phyloP scores from a whole-genome alignment of 2,329 filamentous ascomycete species.

The Corniculantispora saksenae region DNA sequence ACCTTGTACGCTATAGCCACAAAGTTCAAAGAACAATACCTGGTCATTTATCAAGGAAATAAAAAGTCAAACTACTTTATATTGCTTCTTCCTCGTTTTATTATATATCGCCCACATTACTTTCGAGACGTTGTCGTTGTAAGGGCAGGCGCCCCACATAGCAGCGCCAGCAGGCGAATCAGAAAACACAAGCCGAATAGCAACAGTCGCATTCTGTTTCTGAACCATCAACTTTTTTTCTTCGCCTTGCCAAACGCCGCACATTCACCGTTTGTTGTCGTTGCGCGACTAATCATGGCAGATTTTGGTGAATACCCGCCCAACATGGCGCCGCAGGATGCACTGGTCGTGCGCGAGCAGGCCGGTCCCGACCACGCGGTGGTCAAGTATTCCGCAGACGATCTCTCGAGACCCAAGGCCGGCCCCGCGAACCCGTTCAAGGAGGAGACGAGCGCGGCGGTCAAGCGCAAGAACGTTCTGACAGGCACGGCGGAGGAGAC shows the following conservation, averaged over 20 bases:
- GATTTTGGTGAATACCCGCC: constrained; percentile 65
- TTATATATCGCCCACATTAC: too few relatives aligned
- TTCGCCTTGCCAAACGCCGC: background rate
- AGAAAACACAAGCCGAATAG: background rate
- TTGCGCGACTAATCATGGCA: constrained; percentile 47
- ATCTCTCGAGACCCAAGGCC: constrained; percentile 64
- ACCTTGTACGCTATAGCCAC: too few relatives aligned
- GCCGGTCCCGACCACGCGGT: constrained; percentile 60
- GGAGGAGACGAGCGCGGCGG: constrained; percentile 46
- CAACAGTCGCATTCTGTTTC: background rate
- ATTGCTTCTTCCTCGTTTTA: too few relatives aligned
- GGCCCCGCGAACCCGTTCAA: constrained; percentile 78
- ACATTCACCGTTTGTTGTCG: background rate
- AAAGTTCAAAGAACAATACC: too few relatives aligned
- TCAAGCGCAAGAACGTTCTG: constrained; percentile 78
- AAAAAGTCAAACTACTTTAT: too few relatives aligned
- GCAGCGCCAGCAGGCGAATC: too few relatives aligned
- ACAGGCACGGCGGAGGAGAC: constrained; percentile 89
- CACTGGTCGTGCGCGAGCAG: constrained; percentile 59
- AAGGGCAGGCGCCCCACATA: too few relatives aligned
- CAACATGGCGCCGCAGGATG: constrained; percentile 65
- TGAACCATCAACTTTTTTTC: background rate
- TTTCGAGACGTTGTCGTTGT: too few relatives aligned
- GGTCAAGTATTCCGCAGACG: constrained; percentile 69
- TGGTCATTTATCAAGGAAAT: too few relatives aligned